Conservation (phyloP, 2,329 filamentous ascomycete genomes). For the Colletotrichum somersetense region DNA sequence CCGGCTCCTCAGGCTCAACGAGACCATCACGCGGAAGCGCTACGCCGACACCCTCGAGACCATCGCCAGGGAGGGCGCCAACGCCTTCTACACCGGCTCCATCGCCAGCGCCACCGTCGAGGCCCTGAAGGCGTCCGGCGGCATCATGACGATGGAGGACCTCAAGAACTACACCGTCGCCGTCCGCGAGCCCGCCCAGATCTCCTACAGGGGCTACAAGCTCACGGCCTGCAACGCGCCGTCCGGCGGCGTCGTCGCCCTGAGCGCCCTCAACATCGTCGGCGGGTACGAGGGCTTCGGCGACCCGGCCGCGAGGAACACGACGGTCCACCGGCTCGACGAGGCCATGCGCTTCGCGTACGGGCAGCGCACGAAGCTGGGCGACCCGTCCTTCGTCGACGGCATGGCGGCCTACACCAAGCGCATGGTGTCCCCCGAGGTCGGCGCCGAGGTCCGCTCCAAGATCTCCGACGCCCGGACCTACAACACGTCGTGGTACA, state of each 20-base stretch:
- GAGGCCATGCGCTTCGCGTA: conserved; percentile 89
- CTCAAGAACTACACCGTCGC: conserved; percentile 78
- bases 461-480: conserved; percentile 59
- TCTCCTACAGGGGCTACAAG: conserved; percentile 78
- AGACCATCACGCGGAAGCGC: conserved; percentile 79
- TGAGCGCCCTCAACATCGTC: conserved; percentile 81
- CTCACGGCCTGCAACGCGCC: conserved; percentile 78
- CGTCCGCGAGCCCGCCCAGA: conserved; percentile 70
- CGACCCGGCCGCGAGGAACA: conserved; percentile 61
- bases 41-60: conserved; percentile 80
- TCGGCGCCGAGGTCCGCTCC: conserved; percentile 65
- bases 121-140: conserved; percentile 72
- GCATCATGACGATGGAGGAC: conserved; percentile 82
- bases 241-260: conserved; percentile 77
- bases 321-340: conserved; percentile 83
- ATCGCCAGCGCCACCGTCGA: conserved; percentile 78
- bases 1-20: conserved; percentile 72
- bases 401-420: conserved; percentile 73
- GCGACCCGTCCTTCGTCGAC: conserved; percentile 79
- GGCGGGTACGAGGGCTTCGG: conserved; percentile 78
- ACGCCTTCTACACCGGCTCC: conserved; percentile 77
- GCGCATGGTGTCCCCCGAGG: conserved; percentile 71
- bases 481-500: conserved; percentile 56
- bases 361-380: conserved; percentile 77
- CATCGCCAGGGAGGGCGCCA: conserved; percentile 74